These are phyloP conservation scores for Plasmodium chabaudi DNA, from an alignment of 169 alveolate species.

Conservation along the genomic window DNA sequence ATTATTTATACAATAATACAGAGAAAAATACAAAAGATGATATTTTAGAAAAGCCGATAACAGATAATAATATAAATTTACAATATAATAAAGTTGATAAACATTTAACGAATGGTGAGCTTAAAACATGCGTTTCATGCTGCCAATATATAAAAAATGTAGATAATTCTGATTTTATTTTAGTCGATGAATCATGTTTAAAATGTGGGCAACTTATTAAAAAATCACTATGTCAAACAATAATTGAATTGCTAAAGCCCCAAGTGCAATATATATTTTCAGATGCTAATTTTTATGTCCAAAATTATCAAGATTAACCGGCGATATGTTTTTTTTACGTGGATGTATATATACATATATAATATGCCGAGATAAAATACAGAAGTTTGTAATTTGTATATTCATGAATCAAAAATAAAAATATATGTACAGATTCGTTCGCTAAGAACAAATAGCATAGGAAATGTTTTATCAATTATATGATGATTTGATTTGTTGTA, in stretches of 20 bases:
- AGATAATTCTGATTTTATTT: background rate
- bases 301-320: slow-evolving; percentile 48
- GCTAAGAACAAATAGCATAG: too few species aligned
- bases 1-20: background rate
- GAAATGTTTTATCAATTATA: too few species aligned
- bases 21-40: background rate
- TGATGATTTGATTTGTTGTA: too few species aligned
- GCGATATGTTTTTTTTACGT: background rate
- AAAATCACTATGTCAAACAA: slow-evolving; percentile 62
- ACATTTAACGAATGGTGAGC: slow-evolving; percentile 6
- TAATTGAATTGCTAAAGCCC: slow-evolving; percentile 63
- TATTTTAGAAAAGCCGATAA: slow-evolving; percentile 1
- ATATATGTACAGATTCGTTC: too few species aligned
- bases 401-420: background rate
- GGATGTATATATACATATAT: background rate
- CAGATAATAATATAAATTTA: background rate
- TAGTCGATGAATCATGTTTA: slow-evolving; percentile 38
- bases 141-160: slow-evolving; percentile 52
- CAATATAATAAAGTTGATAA: slow-evolving; percentile 12
- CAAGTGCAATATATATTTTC: slow-evolving; percentile 68
- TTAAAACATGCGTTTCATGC: slow-evolving; percentile 61
- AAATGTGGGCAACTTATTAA: slow-evolving; percentile 55
- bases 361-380: background rate
- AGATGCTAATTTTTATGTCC: slow-evolving; percentile 69
- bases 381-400: background rate